Base-by-base conservation (phyloP, 1,284 basidiomycete species). In the Puccinia polysora region DNA sequence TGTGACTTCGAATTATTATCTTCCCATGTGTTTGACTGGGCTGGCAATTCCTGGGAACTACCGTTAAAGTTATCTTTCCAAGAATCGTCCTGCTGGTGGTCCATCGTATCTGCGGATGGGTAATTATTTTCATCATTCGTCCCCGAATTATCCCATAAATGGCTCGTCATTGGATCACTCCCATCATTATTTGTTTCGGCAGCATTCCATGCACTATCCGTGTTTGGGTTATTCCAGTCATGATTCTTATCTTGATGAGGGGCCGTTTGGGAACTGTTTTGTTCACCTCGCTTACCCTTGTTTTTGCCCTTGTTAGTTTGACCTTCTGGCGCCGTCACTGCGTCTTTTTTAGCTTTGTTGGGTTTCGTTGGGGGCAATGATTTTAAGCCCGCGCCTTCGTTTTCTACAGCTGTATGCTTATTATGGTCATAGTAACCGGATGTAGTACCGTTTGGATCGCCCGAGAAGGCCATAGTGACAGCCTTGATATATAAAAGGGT, bases 271-370 rank as follows among this genome's bases (percentile, higher is more conserved):
- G 58, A 43, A 23, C 45, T 18, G 8, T 28, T 60, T 45, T 43
- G 15, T n/a, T n/a, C n/a, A n/a, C 20, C 56, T 58, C 8, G 32
- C 2, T n/a, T n/a, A n/a, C n/a, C n/a, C n/a, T 64, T 64, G 18
- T 64, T 64, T 45, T 64, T 64, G 4, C 30, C 45, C 36, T 64
- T 64, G 1, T 1, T n/a, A 15, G 47, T 64, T 47, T 64, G 62
- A 5, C 10, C 1, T 36, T 50, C 62, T 49, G 28, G 43, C 45
- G 25, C 28, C 28, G 20, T 6, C 20, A 38, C 60, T 18, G 43
- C 45, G 30, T 30, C 45, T n/a, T 64, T 64, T 20, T 34, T 12
- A n/a, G 15, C 62, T 50, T 50, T 49, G 30, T 12, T 30, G 3
- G 62, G 7, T 38, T 50, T 50, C 14, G 30, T 64, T 28, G 45